phyloP scores from a whole-genome alignment of 2,329 filamentous ascomycete species.

The Fonsecaea nubica region DNA sequence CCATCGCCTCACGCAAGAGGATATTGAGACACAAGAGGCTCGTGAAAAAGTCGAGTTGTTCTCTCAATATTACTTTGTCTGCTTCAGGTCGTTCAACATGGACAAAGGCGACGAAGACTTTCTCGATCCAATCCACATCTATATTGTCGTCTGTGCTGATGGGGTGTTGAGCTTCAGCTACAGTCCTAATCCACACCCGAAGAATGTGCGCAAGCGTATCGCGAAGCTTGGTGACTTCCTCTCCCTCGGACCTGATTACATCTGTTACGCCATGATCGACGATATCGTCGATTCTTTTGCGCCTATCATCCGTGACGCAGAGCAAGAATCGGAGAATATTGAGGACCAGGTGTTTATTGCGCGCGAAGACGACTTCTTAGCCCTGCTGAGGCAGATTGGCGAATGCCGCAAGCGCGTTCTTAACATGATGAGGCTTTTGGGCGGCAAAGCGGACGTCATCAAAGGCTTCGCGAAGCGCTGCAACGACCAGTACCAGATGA shows the following conservation, averaged over 20 bases:
- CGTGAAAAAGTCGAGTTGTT: slow-evolving; percentile 99
- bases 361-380: slow-evolving; percentile 84
- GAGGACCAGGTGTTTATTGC: slow-evolving; percentile 96
- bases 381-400: slow-evolving; percentile 86
- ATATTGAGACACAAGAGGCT: slow-evolving; percentile 93
- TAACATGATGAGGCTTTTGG: slow-evolving; percentile 87
- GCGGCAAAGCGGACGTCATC: slow-evolving; percentile 97
- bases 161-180: slow-evolving; percentile 96
- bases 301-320: slow-evolving; percentile 84
- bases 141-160: slow-evolving; percentile 95
- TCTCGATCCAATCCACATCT: slow-evolving; percentile 93
- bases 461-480: slow-evolving; percentile 97
- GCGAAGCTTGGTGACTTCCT: slow-evolving; percentile 93
- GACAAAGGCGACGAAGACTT: slow-evolving; percentile 81
- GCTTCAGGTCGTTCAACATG: slow-evolving; percentile 91
- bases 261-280: slow-evolving; percentile 97
- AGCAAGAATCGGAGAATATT: slow-evolving; percentile 87
- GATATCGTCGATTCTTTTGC: slow-evolving; percentile 97
- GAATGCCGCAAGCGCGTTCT: slow-evolving; percentile 93
- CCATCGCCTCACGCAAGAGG: slow-evolving; percentile 93
- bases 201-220: slow-evolving; percentile 89
- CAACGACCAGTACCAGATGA: slow-evolving; percentile 96
- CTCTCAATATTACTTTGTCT: slow-evolving; percentile 96
- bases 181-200: slow-evolving; percentile 81
- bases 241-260: slow-evolving; percentile 94